Evolutionary conservation across 2,329 filamentous ascomycete species (phyloP).

Genomic region (Fusarium fujikuroi): DNA sequence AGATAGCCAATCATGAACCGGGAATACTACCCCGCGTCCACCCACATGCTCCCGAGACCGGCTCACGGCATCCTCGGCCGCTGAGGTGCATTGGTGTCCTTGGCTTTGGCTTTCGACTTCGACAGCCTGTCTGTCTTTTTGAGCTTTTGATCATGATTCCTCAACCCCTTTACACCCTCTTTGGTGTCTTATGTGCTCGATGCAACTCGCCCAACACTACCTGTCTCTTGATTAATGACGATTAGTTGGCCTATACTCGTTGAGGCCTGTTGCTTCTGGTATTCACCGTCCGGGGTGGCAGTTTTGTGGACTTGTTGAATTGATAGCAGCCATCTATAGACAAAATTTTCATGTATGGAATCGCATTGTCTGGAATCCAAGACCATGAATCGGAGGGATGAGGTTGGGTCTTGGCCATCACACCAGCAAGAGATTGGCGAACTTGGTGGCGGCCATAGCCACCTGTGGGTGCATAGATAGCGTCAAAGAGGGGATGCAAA

Average conservation of each 20-base stretch:
- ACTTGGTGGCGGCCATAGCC: slow-evolving; percentile 26
- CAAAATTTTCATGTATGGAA: background rate
- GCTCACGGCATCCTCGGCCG: slow-evolving; percentile 43
- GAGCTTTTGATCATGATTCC: slow-evolving; percentile 16
- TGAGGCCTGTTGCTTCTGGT: background rate
- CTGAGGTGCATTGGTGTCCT: slow-evolving; percentile 34
- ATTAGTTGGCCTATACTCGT: background rate
- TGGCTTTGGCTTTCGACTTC: slow-evolving; percentile 19
- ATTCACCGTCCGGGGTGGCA: background rate
- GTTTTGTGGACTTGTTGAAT: background rate
- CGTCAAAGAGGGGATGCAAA: slow-evolving; percentile 6
- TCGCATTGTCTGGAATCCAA: background rate
- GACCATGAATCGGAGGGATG: background rate
- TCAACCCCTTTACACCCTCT: slow-evolving; percentile 21
- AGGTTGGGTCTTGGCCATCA: slow-evolving; percentile 14
- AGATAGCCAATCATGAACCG: slow-evolving; percentile 30
- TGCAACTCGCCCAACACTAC: slow-evolving; percentile 8
- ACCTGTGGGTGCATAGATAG: slow-evolving; percentile 25
- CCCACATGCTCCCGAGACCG: slow-evolving; percentile 44
- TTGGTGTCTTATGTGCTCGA: background rate
- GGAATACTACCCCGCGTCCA: slow-evolving; percentile 41
- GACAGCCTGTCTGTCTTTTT: slow-evolving; percentile 1
- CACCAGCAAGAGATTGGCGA: slow-evolving; percentile 42
- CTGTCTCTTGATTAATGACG: slow-evolving; percentile 4
- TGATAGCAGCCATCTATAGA: background rate